These are phyloP conservation scores for Cucurbita maxima DNA, from an alignment of 306 rosid species.

Conservation along the genomic window DNA sequence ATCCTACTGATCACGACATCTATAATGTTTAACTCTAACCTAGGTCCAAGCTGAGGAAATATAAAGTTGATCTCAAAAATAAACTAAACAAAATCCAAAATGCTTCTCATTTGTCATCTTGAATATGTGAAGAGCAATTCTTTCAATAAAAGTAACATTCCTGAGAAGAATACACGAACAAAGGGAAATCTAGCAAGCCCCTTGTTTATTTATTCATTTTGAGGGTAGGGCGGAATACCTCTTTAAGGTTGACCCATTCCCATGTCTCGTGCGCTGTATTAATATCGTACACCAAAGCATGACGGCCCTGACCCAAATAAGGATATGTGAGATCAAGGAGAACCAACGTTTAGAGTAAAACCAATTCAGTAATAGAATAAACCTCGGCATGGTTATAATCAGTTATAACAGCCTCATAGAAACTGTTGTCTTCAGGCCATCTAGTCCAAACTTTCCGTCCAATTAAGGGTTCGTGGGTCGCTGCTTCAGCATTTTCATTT, in stretches of 20 bases:
- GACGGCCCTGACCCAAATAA: conserved; percentile 49
- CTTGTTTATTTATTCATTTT: not conserved
- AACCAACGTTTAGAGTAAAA: not conserved
- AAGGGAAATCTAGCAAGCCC: not conserved
- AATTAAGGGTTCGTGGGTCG: conserved; percentile 38
- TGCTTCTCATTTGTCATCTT: not conserved
- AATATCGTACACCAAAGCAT: conserved; percentile 81
- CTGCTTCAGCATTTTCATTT: conserved; percentile 34
- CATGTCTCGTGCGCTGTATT: conserved; percentile 63
- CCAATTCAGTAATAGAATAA: not conserved
- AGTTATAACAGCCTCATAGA: conserved; percentile 82
- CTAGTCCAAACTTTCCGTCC: conserved; percentile 91
- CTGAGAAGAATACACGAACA: not conserved
- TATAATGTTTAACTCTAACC: not conserved
- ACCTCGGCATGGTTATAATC: conserved; percentile 65
- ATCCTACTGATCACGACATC: not conserved
- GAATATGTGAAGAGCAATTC: not conserved
- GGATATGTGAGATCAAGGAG: conserved; percentile 1
- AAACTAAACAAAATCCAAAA: not conserved
- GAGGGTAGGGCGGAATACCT: conserved; percentile 26
- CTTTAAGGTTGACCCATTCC: conserved; percentile 97
- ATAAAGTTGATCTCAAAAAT: not conserved
- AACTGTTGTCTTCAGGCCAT: conserved; percentile 92
- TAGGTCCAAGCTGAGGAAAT: not conserved
- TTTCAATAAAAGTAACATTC: not conserved